These are phyloP conservation scores for Dothideomycetidae sp. DNA, from an alignment of 2,329 filamentous ascomycete species.

Conservation along the genomic window DNA sequence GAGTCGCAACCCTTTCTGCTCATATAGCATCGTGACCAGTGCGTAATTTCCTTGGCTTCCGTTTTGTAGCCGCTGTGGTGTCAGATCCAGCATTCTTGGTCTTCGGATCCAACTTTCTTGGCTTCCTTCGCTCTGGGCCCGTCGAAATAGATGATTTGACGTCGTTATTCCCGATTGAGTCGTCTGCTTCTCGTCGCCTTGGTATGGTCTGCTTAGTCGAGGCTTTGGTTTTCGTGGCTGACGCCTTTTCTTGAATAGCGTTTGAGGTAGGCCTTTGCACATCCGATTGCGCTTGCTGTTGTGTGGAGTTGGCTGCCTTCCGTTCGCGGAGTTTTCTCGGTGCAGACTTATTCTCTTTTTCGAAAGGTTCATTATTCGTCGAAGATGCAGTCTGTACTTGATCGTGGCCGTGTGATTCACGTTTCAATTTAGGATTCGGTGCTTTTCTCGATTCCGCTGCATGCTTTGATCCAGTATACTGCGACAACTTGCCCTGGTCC, in stretches of 20 bases:
- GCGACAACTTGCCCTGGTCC: slow-evolving; percentile 11
- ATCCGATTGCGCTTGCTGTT: background rate
- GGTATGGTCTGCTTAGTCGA: slow-evolving; percentile 12
- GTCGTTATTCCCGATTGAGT: slow-evolving; percentile 13
- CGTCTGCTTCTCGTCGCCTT: slow-evolving; percentile 8
- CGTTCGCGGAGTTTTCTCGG: background rate
- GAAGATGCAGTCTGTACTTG: background rate
- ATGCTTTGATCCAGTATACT: slow-evolving; percentile 10
- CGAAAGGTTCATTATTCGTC: background rate
- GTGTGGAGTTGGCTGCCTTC: background rate
- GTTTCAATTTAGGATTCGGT: slow-evolving; percentile 13
- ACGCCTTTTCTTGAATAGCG: slow-evolving; percentile 5
- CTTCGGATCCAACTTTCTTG: slow-evolving; percentile 18
- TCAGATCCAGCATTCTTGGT: slow-evolving; percentile 7
- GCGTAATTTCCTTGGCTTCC: slow-evolving; percentile 19
- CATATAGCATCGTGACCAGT: slow-evolving; percentile 14
- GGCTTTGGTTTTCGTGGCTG: slow-evolving; percentile 11
- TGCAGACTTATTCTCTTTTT: background rate
- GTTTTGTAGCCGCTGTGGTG: slow-evolving; percentile 10
- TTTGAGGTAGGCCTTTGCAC: background rate
- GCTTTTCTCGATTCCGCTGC: slow-evolving; percentile 9
- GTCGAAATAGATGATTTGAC: slow-evolving; percentile 13
- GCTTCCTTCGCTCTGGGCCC: slow-evolving; percentile 15
- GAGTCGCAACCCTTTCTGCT: background rate
- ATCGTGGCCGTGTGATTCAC: background rate